These are phyloP conservation scores for Anthoceros angustus DNA, from an alignment of 225 moss, liverwort and hornwort genomes.

Conservation along the genomic window DNA sequence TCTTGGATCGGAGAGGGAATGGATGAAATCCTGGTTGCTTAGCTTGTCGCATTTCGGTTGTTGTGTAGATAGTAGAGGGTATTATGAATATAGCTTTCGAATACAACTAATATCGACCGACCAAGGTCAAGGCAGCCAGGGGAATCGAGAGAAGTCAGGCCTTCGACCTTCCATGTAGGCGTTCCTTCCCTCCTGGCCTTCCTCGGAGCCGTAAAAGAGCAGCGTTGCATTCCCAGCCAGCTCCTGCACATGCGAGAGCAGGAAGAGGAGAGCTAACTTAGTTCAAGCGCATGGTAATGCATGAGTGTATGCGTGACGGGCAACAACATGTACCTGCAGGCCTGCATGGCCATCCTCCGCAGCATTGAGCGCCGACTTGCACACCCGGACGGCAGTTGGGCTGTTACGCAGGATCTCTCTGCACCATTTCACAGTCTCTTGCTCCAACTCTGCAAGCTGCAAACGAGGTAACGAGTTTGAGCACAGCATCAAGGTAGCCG, in stretches of 20 bases:
- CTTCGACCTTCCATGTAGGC: conserved; percentile 74
- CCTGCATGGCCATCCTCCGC: conserved; percentile 76
- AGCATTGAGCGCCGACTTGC: conserved; percentile 85
- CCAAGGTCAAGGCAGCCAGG: conserved; percentile 48
- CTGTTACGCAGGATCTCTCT: conserved; percentile 90
- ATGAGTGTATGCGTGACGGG: neutral
- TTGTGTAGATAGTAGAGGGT: too few species aligned
- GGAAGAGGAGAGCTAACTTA: too few species aligned
- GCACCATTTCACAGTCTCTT: conserved; percentile 89
- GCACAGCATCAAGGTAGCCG: neutral
- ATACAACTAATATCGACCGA: too few species aligned
- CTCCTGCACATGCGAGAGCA: conserved; percentile 28
- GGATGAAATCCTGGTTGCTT: too few species aligned
- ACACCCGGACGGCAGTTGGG: conserved; percentile 73
- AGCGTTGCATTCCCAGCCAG: conserved; percentile 81
- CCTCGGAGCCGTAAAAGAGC: conserved; percentile 69
- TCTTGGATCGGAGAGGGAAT: too few species aligned
- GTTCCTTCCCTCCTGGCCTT: conserved; percentile 79
- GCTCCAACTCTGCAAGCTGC: conserved; percentile 70
- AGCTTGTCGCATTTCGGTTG: too few species aligned
- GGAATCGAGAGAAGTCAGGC: conserved; percentile 83
- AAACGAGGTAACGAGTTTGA: neutral
- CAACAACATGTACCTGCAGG: conserved; percentile 39
- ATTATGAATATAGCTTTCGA: too few species aligned
- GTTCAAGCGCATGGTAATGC: neutral